A percentile compares a stretch with the other conserved stretches of the same genome.
Conservation (phyloP, 139 green algal genomes). For the Closterium sp. region DNA sequence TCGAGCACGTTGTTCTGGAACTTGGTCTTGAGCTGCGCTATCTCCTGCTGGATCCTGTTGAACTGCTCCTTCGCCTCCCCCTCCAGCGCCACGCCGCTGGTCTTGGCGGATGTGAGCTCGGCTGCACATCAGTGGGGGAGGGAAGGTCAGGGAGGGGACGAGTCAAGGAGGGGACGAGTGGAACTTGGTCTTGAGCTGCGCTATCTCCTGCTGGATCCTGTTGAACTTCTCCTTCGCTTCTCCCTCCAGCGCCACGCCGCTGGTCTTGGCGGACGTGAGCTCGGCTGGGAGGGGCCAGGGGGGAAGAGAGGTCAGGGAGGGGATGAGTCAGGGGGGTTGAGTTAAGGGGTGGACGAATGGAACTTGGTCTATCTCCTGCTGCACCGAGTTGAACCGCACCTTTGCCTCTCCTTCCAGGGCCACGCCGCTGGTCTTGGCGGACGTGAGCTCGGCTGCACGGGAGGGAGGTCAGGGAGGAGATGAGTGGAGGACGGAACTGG, state of each 20-base stretch:
- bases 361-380: not conserved
- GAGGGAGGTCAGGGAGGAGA: no score
- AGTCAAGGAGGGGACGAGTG: not conserved
- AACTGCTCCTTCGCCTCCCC: conserved; percentile 78
- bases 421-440: not conserved
- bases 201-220: not conserved
- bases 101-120: conserved; percentile 83
- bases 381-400: not conserved
- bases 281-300: no score
- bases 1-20: conserved; percentile 94
- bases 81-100: conserved; percentile 75
- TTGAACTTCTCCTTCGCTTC: not conserved
- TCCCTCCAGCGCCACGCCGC: no score
- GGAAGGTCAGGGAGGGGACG: not conserved
- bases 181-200: not conserved
- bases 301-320: no score
- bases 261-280: not conserved
- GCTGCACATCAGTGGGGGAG: conserved; percentile 7
- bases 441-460: no score
- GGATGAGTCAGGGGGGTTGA: no score
- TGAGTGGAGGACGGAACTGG: no score
- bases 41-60: conserved; percentile 95
- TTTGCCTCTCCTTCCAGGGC: no score
- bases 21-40: conserved; percentile 79
- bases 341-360: not conserved